A percentile compares a stretch with the other conserved stretches of the same genome.
Conservation (phyloP, 768 basidiomycete species). For the Amanita brunnescens region DNA sequence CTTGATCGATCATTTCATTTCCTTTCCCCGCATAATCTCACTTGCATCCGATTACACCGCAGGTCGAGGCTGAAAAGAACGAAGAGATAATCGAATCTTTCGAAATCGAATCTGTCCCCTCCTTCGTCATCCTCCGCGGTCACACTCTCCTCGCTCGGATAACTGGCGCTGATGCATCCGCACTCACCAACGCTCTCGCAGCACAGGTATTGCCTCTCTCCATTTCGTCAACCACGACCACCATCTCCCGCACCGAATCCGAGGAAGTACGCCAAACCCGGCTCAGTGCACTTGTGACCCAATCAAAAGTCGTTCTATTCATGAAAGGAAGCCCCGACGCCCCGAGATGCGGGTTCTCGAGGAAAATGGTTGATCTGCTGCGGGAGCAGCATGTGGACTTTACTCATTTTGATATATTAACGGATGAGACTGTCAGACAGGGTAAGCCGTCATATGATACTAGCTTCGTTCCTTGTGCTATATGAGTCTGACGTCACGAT, state of each 20-base stretch:
- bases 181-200: constrained; percentile 52
- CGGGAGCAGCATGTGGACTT: constrained; percentile 57
- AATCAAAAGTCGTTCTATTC: constrained; percentile 73
- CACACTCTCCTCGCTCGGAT: constrained; percentile 78
- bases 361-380: constrained; percentile 62
- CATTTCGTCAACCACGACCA: too few relatives aligned
- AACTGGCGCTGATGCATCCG: constrained; percentile 67
- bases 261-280: constrained; percentile 55
- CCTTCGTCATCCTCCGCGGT: constrained; percentile 79
- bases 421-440: constrained; percentile 74
- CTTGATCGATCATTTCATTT: too few relatives aligned
- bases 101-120: constrained; percentile 82
- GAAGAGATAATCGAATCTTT: constrained; percentile 91
- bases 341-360: constrained; percentile 81
- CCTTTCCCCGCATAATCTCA: not conserved
- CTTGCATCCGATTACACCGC: not conserved
- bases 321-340: constrained; percentile 81
- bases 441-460: constrained; percentile 33
- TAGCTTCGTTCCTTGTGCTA: not conserved
- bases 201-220: too few relatives aligned
- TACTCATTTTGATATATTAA: constrained; percentile 75
- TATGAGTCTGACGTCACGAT: not conserved
- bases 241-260: too few relatives aligned
- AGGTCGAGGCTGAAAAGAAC: constrained; percentile 93
- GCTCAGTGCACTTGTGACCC: constrained; percentile 65